phyloP scores from a whole-genome alignment of 1,284 basidiomycete species.

The Phellopilus nigrolimitatus region DNA sequence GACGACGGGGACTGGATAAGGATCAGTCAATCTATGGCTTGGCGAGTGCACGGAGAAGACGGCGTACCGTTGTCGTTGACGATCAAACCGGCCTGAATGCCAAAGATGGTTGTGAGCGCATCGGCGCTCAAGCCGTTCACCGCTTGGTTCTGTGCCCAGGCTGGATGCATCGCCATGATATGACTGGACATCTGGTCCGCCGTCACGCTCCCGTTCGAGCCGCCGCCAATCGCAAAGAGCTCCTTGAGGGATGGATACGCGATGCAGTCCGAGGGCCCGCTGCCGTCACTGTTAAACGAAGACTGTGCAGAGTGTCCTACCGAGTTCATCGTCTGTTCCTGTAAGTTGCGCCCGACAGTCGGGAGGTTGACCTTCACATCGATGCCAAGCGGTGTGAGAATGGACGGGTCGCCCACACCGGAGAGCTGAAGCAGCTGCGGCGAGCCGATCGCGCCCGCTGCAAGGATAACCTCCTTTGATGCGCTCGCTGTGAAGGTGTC shows the following conservation, averaged over 20 bases:
- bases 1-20: constrained; percentile 39
- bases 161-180: constrained; percentile 31
- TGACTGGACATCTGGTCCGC: constrained; percentile 26
- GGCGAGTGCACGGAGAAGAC: background rate
- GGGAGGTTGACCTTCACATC: constrained; percentile 33
- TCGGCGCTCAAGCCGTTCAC: constrained; percentile 33
- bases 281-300: constrained; percentile 32
- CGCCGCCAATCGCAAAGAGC: constrained; percentile 36
- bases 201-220: constrained; percentile 10
- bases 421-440: constrained; percentile 41
- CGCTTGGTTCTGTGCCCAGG: constrained; percentile 41
- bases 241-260: constrained; percentile 44
- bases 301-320: constrained; percentile 31
- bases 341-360: constrained; percentile 43
- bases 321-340: constrained; percentile 43
- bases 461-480: constrained; percentile 31
- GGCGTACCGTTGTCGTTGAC: constrained; percentile 39
- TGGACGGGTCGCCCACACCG: constrained; percentile 39
- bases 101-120: constrained; percentile 38
- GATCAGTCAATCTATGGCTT: background rate
- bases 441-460: constrained; percentile 33
- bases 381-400: constrained; percentile 38
- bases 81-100: constrained; percentile 40
- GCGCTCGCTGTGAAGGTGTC: constrained; percentile 21
- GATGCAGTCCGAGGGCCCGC: constrained; percentile 41